Evolutionary conservation across 768 basidiomycete genomes (phyloP).

Genomic region (Trametes cubensis): DNA sequence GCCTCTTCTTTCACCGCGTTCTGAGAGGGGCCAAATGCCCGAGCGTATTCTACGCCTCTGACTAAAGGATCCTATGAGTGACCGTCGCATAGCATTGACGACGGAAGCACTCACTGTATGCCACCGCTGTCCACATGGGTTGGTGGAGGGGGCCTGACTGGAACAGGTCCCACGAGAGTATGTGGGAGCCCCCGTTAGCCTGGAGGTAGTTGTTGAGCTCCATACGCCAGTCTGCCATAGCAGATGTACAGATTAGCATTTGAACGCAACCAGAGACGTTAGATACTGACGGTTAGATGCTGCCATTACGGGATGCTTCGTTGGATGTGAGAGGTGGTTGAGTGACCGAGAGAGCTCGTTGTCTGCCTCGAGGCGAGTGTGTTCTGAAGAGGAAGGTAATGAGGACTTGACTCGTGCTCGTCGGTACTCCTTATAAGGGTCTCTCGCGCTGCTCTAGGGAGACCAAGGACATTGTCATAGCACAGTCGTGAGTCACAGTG

Average conservation of each 20-base stretch:
- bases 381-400: conserved; percentile 15
- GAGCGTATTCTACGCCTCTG: conserved; percentile 32
- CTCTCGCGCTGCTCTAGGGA: conserved; percentile 1
- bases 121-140: conserved; percentile 33
- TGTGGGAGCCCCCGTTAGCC: conserved; percentile 27
- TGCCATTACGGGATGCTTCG: conserved; percentile 7
- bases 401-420: conserved; percentile 12
- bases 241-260: neutral
- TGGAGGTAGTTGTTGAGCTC: conserved; percentile 38
- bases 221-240: conserved; percentile 34
- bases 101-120: conserved; percentile 28
- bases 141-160: conserved; percentile 31
- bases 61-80: conserved; percentile 18
- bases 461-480: conserved; percentile 7
- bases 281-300: conserved; percentile 25
- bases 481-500: conserved; percentile 26
- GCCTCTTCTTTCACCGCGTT: conserved; percentile 33
- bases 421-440: conserved; percentile 13
- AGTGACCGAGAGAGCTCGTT: neutral
- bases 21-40: conserved; percentile 24
- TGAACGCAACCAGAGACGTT: neutral
- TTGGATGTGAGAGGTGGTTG: neutral
- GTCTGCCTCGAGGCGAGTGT: neutral
- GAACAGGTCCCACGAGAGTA: conserved; percentile 31
- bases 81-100: too few species aligned